Base-by-base conservation (phyloP, 108 stramenopile genomes). In the Cyclotella sp. region DNA sequence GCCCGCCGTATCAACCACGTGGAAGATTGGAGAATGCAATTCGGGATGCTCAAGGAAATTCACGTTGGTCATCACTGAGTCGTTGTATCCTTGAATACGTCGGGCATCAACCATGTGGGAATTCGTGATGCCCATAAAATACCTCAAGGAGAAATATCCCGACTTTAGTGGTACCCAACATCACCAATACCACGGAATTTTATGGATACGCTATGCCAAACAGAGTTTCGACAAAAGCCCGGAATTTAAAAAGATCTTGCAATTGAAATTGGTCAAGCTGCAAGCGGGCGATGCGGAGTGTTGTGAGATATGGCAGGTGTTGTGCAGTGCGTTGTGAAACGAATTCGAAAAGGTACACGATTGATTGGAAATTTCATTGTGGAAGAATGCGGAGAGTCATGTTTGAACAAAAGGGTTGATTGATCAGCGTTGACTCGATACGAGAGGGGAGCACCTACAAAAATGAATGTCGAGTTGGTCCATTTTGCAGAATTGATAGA, bases 1-100 rank as follows among this genome's bases (percentile, higher is more conserved):
- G n/a, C n/a, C n/a, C 70, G 88, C 54, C 87, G 99, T 39, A 77
- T 97, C 54, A 99, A 99, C 81, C 99, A 99, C 70, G 99, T 99
- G 18, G 99, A 98, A 22, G 99, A 99, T 83, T 99, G 99, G 99
- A 98, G 99, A 26, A 98, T n/a, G n/a, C n/a, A n/a, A n/a, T n/a
- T n/a, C n/a, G n/a, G n/a, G n/a, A n/a, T n/a, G n/a, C n/a, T n/a
- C n/a, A n/a, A n/a, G n/a, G n/a, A n/a, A n/a, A n/a, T n/a, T n/a
- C n/a, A n/a, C n/a, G n/a, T n/a, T n/a, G n/a, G n/a, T n/a, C n/a
- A n/a, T n/a, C n/a, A n/a, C n/a, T n/a, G n/a, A n/a, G n/a, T n/a
- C n/a, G n/a, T n/a, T n/a, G n/a, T n/a, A n/a, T n/a, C n/a, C n/a
- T n/a, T n/a, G n/a, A n/a, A n/a, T n/a, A n/a, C n/a, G n/a, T n/a